Evolutionary conservation across 441 rosid genomes (phyloP).

Genomic region (Populus hybrid): DNA sequence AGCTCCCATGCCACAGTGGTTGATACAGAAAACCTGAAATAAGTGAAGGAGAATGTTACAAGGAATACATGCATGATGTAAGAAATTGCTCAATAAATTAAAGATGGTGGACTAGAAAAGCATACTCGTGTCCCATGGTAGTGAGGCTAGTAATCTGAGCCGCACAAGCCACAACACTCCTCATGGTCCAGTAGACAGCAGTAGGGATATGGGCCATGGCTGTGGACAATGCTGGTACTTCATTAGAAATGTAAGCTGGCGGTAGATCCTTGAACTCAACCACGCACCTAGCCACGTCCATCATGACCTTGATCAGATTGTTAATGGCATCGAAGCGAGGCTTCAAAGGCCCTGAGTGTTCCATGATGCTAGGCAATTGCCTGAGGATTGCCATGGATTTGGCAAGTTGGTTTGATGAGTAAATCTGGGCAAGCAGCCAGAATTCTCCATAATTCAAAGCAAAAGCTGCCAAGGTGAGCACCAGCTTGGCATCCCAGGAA

Average conservation of each 20-base stretch:
- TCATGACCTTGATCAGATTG: conserved; percentile 57
- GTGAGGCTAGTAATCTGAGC: conserved; percentile 60
- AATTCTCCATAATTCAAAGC: conserved; percentile 91
- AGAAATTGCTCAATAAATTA: neutral
- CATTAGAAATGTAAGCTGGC: conserved; percentile 49
- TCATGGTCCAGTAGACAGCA: conserved; percentile 85
- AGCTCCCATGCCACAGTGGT: conserved; percentile 80
- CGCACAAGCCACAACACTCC: conserved; percentile 67
- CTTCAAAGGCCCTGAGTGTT: conserved; percentile 47
- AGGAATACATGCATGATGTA: no score
- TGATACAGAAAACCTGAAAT: conserved; percentile 43
- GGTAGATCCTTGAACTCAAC: conserved; percentile 69
- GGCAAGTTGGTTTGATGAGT: conserved; percentile 75
- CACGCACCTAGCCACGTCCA: conserved; percentile 62
- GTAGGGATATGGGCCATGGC: conserved; percentile 64
- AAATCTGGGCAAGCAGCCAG: conserved; percentile 89
- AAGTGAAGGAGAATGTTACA: neutral
- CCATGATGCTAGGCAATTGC: conserved; percentile 64
- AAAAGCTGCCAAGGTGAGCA: conserved; percentile 80
- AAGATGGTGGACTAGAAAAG: neutral
- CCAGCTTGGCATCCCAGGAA: conserved; percentile 89
- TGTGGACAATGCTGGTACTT: conserved; percentile 31
- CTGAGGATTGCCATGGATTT: conserved; percentile 82
- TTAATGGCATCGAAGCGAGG: conserved; percentile 43
- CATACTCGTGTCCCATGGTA: conserved; percentile 74